These are phyloP conservation scores for Penicillium longicatenatum DNA, from an alignment of 495 filamentous ascomycete genomes.

Conservation along the genomic window DNA sequence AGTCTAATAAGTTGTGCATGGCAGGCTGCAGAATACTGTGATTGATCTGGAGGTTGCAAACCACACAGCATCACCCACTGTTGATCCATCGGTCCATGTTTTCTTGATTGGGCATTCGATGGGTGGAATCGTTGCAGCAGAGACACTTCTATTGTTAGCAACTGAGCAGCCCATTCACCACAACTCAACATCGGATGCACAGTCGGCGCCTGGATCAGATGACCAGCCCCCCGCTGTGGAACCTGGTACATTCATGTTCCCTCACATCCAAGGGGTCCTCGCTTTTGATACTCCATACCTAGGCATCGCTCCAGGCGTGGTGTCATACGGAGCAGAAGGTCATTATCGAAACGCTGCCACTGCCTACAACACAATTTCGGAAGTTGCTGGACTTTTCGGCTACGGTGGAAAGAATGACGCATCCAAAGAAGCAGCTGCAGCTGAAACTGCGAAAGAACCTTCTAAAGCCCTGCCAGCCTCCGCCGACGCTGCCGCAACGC, in stretches of 20 bases:
- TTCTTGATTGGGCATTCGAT: slow-evolving; percentile 91
- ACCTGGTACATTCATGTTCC: slow-evolving; percentile 57
- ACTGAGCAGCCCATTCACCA: slow-evolving; percentile 65
- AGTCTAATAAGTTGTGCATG: background rate
- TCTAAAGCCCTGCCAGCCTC: slow-evolving; percentile 29
- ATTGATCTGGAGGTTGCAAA: slow-evolving; percentile 91
- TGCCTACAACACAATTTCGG: slow-evolving; percentile 68
- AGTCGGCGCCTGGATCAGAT: slow-evolving; percentile 18
- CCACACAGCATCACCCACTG: slow-evolving; percentile 79
- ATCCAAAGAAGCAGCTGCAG: slow-evolving; percentile 17
- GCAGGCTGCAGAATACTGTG: slow-evolving; percentile 84
- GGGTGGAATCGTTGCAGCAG: slow-evolving; percentile 95
- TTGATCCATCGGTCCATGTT: slow-evolving; percentile 84
- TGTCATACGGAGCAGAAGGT: slow-evolving; percentile 84
- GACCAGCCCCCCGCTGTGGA: slow-evolving; percentile 28
- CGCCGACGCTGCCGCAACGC: slow-evolving; percentile 55
- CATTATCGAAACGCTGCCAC: slow-evolving; percentile 75
- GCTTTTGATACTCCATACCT: slow-evolving; percentile 96
- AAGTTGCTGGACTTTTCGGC: slow-evolving; percentile 62
- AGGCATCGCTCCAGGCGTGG: slow-evolving; percentile 83
- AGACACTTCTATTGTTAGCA: slow-evolving; percentile 71
- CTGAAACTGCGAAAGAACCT: slow-evolving; percentile 12
- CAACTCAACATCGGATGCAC: slow-evolving; percentile 22
- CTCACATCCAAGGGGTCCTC: slow-evolving; percentile 78
- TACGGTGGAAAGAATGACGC: slow-evolving; percentile 44